phyloP scores from a whole-genome alignment of 1,284 basidiomycete genomes.

The Somion occarium region DNA sequence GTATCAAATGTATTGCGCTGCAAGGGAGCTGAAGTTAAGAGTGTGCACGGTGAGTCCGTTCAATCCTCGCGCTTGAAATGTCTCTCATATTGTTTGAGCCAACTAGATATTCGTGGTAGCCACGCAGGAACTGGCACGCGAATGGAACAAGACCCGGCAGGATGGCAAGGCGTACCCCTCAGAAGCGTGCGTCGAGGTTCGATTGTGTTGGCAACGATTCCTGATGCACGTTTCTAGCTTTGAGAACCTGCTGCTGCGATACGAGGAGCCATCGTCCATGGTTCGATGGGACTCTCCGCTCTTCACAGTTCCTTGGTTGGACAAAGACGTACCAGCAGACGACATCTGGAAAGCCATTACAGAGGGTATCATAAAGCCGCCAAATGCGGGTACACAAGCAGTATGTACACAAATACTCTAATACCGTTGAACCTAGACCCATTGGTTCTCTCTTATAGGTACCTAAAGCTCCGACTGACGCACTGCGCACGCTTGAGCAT shows the following conservation, averaged over 20 bases:
- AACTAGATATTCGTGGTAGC: constrained; percentile 75
- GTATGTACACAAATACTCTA: constrained; percentile 43
- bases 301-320: constrained; percentile 79
- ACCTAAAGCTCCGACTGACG: constrained; percentile 76
- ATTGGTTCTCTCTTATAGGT: constrained; percentile 38
- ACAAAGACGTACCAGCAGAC: constrained; percentile 62
- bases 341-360: constrained; percentile 83
- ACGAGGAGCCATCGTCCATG: constrained; percentile 96
- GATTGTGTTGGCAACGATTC: not conserved
- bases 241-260: constrained; percentile 85
- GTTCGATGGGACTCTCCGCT: constrained; percentile 96
- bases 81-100: constrained; percentile 9
- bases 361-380: constrained; percentile 76
- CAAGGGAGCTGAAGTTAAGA: constrained; percentile 81
- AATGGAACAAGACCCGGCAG: constrained; percentile 65
- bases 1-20: constrained; percentile 97
- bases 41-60: constrained; percentile 76
- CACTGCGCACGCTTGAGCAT: constrained; percentile 73
- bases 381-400: constrained; percentile 81
- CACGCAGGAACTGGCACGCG: constrained; percentile 70
- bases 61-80: not conserved
- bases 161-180: constrained; percentile 54
- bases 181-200: constrained; percentile 59
- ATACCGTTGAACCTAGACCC: not conserved
- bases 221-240: constrained; percentile 45